A percentile compares a stretch with the other conserved stretches of the same genome.
Evolutionary conservation across 352 stramenopile genomes (phyloP).

Genomic region (Phytopythium vexans): DNA sequence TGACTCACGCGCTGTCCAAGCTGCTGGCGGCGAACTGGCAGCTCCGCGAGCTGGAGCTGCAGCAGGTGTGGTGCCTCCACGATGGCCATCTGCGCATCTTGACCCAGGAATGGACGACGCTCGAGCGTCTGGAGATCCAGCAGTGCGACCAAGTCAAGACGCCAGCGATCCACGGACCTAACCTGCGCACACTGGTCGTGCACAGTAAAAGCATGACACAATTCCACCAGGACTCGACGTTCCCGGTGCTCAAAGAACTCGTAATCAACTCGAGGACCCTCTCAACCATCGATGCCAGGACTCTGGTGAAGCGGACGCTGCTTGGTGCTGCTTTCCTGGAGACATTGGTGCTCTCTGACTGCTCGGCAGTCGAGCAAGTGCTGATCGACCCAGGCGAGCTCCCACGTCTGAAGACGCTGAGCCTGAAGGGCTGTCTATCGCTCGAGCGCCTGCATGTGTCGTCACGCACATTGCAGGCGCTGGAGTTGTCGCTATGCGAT

Average conservation of each 20-base stretch:
- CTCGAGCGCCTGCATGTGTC: slow-evolving; percentile 58
- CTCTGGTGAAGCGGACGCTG: slow-evolving; percentile 45
- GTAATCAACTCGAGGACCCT: slow-evolving; percentile 45
- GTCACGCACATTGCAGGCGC: slow-evolving; percentile 30
- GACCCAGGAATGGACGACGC: slow-evolving; percentile 26
- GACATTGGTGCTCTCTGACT: slow-evolving; percentile 36
- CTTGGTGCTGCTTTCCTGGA: slow-evolving; percentile 18
- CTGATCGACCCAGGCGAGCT: slow-evolving; percentile 54
- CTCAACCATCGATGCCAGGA: slow-evolving; percentile 29
- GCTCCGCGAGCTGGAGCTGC: slow-evolving; percentile 43
- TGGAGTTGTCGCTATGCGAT: slow-evolving; percentile 44
- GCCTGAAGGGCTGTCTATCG: slow-evolving; percentile 39
- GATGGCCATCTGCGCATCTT: slow-evolving; percentile 41
- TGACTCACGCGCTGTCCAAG: slow-evolving; percentile 29
- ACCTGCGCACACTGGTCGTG: slow-evolving; percentile 34
- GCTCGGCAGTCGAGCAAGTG: slow-evolving; percentile 53
- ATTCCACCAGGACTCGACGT: slow-evolving; percentile 36
- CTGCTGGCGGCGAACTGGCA: slow-evolving; percentile 22
- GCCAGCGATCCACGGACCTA: slow-evolving; percentile 29
- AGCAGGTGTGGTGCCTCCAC: slow-evolving; percentile 38
- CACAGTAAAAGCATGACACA: slow-evolving; percentile 38
- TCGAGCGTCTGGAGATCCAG: slow-evolving; percentile 41
- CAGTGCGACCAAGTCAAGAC: slow-evolving; percentile 63
- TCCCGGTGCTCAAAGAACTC: slow-evolving; percentile 46
- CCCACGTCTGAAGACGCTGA: slow-evolving; percentile 33